Evolutionary conservation across 192 early-diverging fungal species (phyloP).

Genomic region (Coemansia sp.): DNA sequence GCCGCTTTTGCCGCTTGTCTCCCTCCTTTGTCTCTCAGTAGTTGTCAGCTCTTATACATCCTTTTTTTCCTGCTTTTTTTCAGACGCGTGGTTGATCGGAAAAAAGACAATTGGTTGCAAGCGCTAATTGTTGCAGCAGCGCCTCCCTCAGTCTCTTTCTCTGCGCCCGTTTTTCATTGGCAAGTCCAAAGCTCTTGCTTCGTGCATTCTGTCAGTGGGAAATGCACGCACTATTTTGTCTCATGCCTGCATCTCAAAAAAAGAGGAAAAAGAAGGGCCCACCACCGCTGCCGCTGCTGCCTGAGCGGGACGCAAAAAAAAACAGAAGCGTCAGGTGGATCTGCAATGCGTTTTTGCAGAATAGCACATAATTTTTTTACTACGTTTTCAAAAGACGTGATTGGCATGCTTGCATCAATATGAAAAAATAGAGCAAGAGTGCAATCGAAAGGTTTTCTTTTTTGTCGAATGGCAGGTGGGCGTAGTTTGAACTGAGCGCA

Average conservation of each 20-base stretch:
- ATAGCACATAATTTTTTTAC: constrained; percentile 1
- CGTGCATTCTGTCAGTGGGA: not conserved
- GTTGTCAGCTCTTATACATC: too few relatives aligned
- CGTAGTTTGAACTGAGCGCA: not conserved
- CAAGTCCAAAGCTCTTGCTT: not conserved
- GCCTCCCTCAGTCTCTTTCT: not conserved
- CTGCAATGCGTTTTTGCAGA: constrained; percentile 1
- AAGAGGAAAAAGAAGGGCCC: not conserved
- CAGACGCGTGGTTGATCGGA: not conserved
- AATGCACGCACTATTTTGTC: not conserved
- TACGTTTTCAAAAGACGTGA: not conserved
- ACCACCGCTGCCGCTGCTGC: not conserved
- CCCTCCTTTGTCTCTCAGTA: not conserved
- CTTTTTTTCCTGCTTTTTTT: not conserved
- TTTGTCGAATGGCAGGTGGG: not conserved
- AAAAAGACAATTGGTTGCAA: constrained; percentile 1
- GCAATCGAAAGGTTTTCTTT: not conserved
- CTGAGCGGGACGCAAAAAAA: not conserved
- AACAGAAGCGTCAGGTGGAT: not conserved
- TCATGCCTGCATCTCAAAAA: constrained; percentile 1
- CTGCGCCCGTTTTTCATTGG: not conserved
- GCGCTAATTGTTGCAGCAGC: not conserved
- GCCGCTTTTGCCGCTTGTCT: too few relatives aligned
- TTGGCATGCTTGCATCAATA: constrained; percentile 1
- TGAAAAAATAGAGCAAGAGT: constrained; percentile 2